phyloP scores from a whole-genome alignment of 495 filamentous ascomycete genomes.

The Aspergillus taichungensis region DNA sequence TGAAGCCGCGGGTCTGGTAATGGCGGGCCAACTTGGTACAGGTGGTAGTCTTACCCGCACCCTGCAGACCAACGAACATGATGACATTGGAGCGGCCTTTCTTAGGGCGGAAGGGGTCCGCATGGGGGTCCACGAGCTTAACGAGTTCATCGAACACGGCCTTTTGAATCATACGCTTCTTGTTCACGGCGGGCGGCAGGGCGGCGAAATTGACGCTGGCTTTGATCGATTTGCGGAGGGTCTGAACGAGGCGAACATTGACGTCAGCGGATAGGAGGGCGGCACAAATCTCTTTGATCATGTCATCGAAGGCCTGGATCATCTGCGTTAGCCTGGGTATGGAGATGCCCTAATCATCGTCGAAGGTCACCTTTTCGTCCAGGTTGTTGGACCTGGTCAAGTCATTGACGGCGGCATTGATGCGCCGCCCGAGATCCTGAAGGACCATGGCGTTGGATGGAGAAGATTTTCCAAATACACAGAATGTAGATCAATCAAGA shows the following conservation, averaged over 20 bases:
- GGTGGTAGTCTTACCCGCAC: conserved; percentile 94
- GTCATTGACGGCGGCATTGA: conserved; percentile 92
- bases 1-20: conserved; percentile 92
- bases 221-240: conserved; percentile 89
- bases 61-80: conserved; percentile 98
- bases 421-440: conserved; percentile 95
- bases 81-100: conserved; percentile 95
- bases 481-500: not conserved
- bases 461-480: not conserved
- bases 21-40: conserved; percentile 96
- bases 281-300: conserved; percentile 95
- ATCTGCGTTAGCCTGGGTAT: conserved; percentile 6
- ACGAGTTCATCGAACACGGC: conserved; percentile 97
- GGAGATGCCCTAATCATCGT: not conserved
- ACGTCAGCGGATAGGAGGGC: conserved; percentile 94
- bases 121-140: conserved; percentile 89
- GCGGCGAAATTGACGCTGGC: conserved; percentile 87
- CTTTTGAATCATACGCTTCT: conserved; percentile 97
- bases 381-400: conserved; percentile 84
- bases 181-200: conserved; percentile 79
- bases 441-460: conserved; percentile 67
- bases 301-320: conserved; percentile 81
- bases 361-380: conserved; percentile 74
- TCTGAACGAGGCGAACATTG: conserved; percentile 87
- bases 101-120: conserved; percentile 91